Evolutionary conservation across 441 rosid genomes (phyloP), one percentile per base, ranked within the genome.

Genomic region (Erysimum cheiri): DNA sequence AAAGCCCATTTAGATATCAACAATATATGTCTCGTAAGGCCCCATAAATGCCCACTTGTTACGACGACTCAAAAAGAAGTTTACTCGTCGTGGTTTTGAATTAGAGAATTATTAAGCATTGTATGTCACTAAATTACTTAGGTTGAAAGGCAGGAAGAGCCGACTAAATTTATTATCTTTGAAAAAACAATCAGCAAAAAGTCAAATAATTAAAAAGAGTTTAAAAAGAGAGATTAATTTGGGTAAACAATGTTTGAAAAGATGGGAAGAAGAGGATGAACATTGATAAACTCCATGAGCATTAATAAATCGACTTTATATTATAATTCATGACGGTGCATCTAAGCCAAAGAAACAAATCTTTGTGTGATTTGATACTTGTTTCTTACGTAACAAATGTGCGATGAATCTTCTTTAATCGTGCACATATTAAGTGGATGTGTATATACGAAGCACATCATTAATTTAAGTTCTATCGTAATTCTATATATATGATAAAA

Each of bases 301-400:
- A n/a, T 14, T 75, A 31, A 69, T 47, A 44, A 61, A 47, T 36
- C 19, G 13, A 69, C 39, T 62, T 55, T 62, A 62, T 55, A 61
- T 47, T 47, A 69, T 61, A 74, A 61, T 31, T 75, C 13, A 74
- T 62, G 78, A 43, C 78, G 78, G 78, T 75, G 78, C 78, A 56
- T 55, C 40, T 37, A 75, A 69, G 74, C 56, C 28, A 75, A 48
- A 56, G 70, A 11, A 55, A 55, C 48, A 63, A 69, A 75, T 75
- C 70, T 62, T 62, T 75, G 78, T 56, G 74, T 10, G 78, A 75
- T 75, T 69, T 56, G 70, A 62, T 62, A 22, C 53, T 63, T 55
- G 59, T 69, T 69, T 69, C 28, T 48, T 56, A 69, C 26, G 78
- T 63, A 39, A 75, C 48, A 69, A 69, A 10, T 69, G 74, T 69